Base-by-base conservation (phyloP, 345 rosid species). In the Eutrema japonicum region DNA sequence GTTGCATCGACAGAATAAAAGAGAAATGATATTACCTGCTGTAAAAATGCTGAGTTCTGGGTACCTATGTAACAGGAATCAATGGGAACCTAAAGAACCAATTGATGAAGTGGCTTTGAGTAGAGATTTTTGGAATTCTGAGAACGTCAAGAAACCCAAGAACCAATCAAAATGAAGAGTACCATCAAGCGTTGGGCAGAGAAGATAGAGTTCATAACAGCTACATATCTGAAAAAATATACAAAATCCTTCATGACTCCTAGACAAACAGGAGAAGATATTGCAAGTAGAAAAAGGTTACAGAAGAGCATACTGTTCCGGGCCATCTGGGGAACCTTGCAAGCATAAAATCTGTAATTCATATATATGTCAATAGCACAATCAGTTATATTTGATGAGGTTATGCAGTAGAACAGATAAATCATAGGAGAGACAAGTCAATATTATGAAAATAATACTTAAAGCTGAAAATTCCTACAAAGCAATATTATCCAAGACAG, bases 291-390 rank as follows among this genome's bases (percentile, higher is more conserved):
- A 45, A 83, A 73, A 68, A 54, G 7, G 43, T 37, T 35, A 66
- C 3, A 54, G 55, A 59, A 76, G 9, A 64, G 76, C 96, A 50
- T 87, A 92, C 99, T 94, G 99, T 78, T 92, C 97, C 35, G 97
- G 93, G 62, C 96, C 99, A 84, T 92, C 99, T 3, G 88, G 91
- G 11, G 99, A 89, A 73, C 97, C 99, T 84, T 89, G 99, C 93
- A 95, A 83, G 79, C 99, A 95, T 73, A 92, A 74, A 79, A 92
- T 91, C 97, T 95, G 96, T 70, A 45, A 43, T 57, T 63, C 76
- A 38, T 30, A 65, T 43, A 54, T 1, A 67, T 9, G 30, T 54
- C 66, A 80, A 79, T 62, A 67, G 16, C 53, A 43, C 18, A 36
- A 18, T 56, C 63, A 74, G 64, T 55, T 22, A 38, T 32, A 43